Evolutionary conservation across 2,329 filamentous ascomycete species (phyloP), one percentile per base, ranked within the genome.

Genomic region (Aspergillus oerlinghausenensis): DNA sequence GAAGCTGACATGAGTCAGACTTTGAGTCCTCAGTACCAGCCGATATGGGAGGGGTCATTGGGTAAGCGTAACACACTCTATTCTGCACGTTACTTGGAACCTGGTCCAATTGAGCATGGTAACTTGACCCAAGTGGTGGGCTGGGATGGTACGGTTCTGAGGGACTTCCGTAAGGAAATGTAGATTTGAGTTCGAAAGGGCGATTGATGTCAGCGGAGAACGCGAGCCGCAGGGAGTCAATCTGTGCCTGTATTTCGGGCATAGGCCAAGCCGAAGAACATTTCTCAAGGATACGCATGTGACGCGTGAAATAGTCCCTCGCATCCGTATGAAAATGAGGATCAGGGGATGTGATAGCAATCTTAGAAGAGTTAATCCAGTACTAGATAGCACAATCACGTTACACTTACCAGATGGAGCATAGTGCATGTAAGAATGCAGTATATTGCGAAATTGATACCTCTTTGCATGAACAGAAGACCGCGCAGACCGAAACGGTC

Each of bases 381-480:
- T 14, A 48, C 14, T 28, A 42, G 11, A 25, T 14, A 29, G 17
- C 8, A 19, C n/a, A 1, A 2, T 50, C 19, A 48, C 43, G 57
- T n/a, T 21, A 26, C 50, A 83, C 90, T 74, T 80, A 97, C 93
- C 75, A 97, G 75, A 73, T 97, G 92, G 54, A 97, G 82, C 75
- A 97, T 92, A 25, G 93, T 92, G 77, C 92, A 96, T 0, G 91
- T 94, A 49, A 97, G 78, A 26, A 96, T 86, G 55, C 88, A 86
- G 69, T 97, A 97, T n/a, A 97, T 91, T 5, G 90, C 91, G 68
- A 96, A 97, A 73, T 92, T 96, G 70, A 96, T 92, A 42, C 93
- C 93, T 63, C 93, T 84, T 67, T 93, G 88, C 93, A 97, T 97
- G 75, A 88, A 95, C 65, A 94, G 82, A 17, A 97, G 79, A 0